phyloP scores from a whole-genome alignment of 1,139 yeast species.

The Candida sanyaensis region DNA sequence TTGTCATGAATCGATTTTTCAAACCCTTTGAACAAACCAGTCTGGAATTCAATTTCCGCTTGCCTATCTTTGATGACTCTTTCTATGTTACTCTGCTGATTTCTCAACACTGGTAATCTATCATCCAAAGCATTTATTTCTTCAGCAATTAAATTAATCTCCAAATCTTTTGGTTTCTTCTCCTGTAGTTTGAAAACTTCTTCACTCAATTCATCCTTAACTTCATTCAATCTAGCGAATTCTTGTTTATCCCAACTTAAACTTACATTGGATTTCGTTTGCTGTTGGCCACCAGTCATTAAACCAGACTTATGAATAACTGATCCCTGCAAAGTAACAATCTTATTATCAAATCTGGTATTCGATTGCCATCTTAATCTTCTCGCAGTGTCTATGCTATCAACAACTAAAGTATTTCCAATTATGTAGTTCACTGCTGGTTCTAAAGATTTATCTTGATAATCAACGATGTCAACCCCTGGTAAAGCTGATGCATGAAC shows the following conservation, averaged over 20 bases:
- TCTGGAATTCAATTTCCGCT: conserved; percentile 58
- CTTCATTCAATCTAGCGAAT: conserved; percentile 53
- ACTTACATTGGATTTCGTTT: conserved; percentile 31
- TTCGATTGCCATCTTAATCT: conserved; percentile 64
- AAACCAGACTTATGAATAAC: conserved; percentile 83
- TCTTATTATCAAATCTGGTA: conserved; percentile 55
- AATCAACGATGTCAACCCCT: conserved; percentile 71
- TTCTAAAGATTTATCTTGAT: conserved; percentile 63
- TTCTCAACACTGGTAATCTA: conserved; percentile 51
- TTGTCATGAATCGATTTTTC: conserved; percentile 21
- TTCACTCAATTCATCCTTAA: conserved; percentile 62
- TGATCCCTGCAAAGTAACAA: conserved; percentile 84
- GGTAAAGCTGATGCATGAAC: conserved; percentile 60
- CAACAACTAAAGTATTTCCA: conserved; percentile 82
- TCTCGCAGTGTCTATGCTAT: conserved; percentile 67
- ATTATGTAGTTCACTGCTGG: conserved; percentile 82
- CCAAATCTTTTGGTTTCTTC: conserved; percentile 54
- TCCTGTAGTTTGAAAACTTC: conserved; percentile 54
- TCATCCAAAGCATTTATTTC: conserved; percentile 59
- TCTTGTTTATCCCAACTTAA: conserved; percentile 77
- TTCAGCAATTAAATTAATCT: conserved; percentile 57
- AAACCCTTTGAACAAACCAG: conserved; percentile 21
- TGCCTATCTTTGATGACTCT: conserved; percentile 55
- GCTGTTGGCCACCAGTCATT: conserved; percentile 83
- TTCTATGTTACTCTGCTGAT: conserved; percentile 49